phyloP scores from a whole-genome alignment of 345 rosid genomes.

The Euclidium syriacum region DNA sequence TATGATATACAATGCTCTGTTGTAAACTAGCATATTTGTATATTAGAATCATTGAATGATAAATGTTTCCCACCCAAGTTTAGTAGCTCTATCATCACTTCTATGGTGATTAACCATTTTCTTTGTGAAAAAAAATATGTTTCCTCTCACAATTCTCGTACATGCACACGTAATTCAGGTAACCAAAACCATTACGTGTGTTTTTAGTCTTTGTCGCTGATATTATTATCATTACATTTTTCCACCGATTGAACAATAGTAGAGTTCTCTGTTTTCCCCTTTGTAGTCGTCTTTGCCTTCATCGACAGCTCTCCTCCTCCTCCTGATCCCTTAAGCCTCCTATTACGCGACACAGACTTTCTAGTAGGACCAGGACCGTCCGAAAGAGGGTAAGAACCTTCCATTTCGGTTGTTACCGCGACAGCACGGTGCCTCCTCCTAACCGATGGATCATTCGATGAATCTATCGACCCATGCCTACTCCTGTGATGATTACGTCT shows the following conservation, averaged over 20 bases:
- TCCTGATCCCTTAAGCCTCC: constrained; percentile 29
- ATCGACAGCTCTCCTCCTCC: constrained; percentile 24
- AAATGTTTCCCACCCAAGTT: neutral
- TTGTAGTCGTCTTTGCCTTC: constrained; percentile 26
- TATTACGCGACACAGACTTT: constrained; percentile 24
- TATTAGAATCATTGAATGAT: neutral
- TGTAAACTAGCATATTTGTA: no score
- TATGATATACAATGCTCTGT: no score
- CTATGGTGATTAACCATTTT: neutral
- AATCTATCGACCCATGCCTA: constrained; percentile 28
- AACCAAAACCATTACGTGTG: constrained; percentile 11
- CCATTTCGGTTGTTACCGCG: neutral
- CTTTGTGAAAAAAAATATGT: neutral
- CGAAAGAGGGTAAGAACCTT: constrained; percentile 15
- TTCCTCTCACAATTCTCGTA: neutral
- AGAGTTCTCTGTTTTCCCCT: constrained; percentile 11
- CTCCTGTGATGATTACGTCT: constrained; percentile 26
- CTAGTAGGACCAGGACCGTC: constrained; percentile 9
- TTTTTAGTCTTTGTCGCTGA: constrained; percentile 20
- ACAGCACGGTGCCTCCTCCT: constrained; percentile 18
- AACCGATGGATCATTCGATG: constrained; percentile 28
- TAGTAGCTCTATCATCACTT: neutral
- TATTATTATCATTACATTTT: constrained; percentile 14
- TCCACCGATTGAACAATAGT: neutral
- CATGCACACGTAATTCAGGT: neutral